Base-by-base conservation (phyloP, 2,329 filamentous ascomycete species). In the Ustulina deusta region DNA sequence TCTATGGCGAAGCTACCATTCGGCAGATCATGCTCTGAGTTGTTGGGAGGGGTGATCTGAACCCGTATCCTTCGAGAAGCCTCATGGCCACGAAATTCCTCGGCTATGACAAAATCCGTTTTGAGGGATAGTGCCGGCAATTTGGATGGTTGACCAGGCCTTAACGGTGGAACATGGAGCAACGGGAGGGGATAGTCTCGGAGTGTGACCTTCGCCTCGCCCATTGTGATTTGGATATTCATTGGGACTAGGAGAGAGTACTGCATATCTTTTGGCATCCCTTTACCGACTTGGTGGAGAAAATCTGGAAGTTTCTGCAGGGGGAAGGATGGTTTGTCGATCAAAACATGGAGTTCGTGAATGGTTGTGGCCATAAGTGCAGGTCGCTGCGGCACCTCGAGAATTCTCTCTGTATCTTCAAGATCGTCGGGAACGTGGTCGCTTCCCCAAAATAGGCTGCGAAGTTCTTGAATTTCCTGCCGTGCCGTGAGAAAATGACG, bases 321-420 rank as follows among this genome's bases (percentile, higher is more conserved):
- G 0, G 94, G 91, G 77, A 99, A 99, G 0, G 93, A 95, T 0
- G 96, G 96, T 78, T 97, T 97, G 79, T 98, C 96, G 66, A 99
- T 85, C 36, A 89, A 84, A 63, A 99, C 85, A 70, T 95, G 91
- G 36, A 99, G 83, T 77, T 99, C 95, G 68, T 90, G 93, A 72
- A 98, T 89, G 49, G 93, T 82, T 6, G 93, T 86, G 2, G 91
- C 87, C 89, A 97, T 91, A 15, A 99, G 84, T 7, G 92, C 92
- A 17, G 96, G 95, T 32, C 96, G 87, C 71, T 93, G 89, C 3
- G 94, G 94, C 61, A 97, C 90, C 58, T 93, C 90, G 9, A 99
- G 85, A 61, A 99, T 93, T 38, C 88, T 91, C 79, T 99, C 96
- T 6, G 87, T 88, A 71, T 97, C 93, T 65, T 94, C 91, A 40